Evolutionary conservation across 768 basidiomycete species (phyloP).

Genomic region (Leccinellum luteum): DNA sequence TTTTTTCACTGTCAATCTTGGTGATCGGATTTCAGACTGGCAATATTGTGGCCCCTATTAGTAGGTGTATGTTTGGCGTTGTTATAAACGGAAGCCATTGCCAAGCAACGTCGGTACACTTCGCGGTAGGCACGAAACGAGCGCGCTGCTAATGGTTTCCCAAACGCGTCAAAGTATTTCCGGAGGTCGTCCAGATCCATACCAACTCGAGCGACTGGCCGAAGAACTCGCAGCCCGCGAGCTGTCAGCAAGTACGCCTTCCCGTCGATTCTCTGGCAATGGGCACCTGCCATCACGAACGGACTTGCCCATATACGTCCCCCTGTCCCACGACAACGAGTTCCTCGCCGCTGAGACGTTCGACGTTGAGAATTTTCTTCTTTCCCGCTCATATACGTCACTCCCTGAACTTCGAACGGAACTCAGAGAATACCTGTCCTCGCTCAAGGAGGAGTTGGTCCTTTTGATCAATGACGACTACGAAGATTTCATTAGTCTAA

Average conservation of each 20-base stretch:
- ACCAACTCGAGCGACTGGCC: constrained; percentile 66
- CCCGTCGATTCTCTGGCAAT: constrained; percentile 1
- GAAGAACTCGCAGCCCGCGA: constrained; percentile 67
- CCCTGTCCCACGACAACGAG: constrained; percentile 78
- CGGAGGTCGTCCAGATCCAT: constrained; percentile 45
- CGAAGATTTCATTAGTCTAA: constrained; percentile 94
- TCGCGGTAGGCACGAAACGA: neutral
- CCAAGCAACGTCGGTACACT: constrained; percentile 14
- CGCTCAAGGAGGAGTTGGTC: constrained; percentile 90
- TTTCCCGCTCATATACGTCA: constrained; percentile 81
- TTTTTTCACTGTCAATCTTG: too few relatives aligned
- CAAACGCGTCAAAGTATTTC: constrained; percentile 15
- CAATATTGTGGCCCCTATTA: too few relatives aligned
- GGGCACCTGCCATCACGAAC: constrained; percentile 24
- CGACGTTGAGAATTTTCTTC: constrained; percentile 82
- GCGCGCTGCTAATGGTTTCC: constrained; percentile 14
- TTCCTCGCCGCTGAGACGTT: constrained; percentile 69
- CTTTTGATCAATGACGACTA: constrained; percentile 97
- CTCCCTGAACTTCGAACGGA: constrained; percentile 86
- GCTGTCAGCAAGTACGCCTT: constrained; percentile 23
- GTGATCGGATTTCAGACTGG: too few relatives aligned
- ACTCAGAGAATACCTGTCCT: constrained; percentile 78
- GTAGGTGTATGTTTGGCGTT: constrained; percentile 15
- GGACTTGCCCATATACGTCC: constrained; percentile 61
- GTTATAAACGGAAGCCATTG: constrained; percentile 26